Conservation (phyloP, 2,329 filamentous ascomycete genomes). For the Parastagonospora nodorum region DNA sequence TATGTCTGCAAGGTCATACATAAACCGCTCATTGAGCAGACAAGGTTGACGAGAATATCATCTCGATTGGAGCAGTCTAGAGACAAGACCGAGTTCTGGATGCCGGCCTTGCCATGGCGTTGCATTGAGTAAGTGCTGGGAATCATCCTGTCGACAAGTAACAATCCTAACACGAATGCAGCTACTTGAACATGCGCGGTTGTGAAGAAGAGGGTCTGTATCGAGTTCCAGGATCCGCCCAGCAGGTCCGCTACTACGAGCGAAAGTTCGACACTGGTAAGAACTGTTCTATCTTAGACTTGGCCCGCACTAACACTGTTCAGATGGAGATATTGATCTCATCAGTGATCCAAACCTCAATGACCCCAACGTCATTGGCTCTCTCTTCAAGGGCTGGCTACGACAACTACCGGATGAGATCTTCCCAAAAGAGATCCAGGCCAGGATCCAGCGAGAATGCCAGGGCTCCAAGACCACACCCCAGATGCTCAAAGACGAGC, state of each 20-base stretch:
- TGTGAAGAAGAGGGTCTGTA: slow-evolving; percentile 94
- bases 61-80: slow-evolving; percentile 84
- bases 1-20: slow-evolving; percentile 88
- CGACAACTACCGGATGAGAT: slow-evolving; percentile 93
- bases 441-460: slow-evolving; percentile 79
- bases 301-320: slow-evolving; percentile 12
- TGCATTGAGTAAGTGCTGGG: slow-evolving; percentile 79
- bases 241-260: slow-evolving; percentile 92
- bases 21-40: slow-evolving; percentile 83
- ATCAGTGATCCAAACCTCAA: slow-evolving; percentile 87
- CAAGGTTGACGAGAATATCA: slow-evolving; percentile 87
- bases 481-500: slow-evolving; percentile 84
- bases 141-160: neutral
- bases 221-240: slow-evolving; percentile 86
- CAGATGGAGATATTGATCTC: slow-evolving; percentile 86
- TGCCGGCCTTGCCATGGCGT: slow-evolving; percentile 93
- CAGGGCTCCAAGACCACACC: slow-evolving; percentile 79
- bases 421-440: slow-evolving; percentile 83
- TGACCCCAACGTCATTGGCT: slow-evolving; percentile 95
- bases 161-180: slow-evolving; percentile 34
- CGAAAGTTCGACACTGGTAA: slow-evolving; percentile 83
- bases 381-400: slow-evolving; percentile 95
- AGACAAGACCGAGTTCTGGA: slow-evolving; percentile 98
- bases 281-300: slow-evolving; percentile 10
- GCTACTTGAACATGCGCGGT: slow-evolving; percentile 90